A percentile compares a stretch with the other conserved stretches of the same genome.
Conservation (phyloP, 352 stramenopile species). For the Phytophthora pseudosyringae region DNA sequence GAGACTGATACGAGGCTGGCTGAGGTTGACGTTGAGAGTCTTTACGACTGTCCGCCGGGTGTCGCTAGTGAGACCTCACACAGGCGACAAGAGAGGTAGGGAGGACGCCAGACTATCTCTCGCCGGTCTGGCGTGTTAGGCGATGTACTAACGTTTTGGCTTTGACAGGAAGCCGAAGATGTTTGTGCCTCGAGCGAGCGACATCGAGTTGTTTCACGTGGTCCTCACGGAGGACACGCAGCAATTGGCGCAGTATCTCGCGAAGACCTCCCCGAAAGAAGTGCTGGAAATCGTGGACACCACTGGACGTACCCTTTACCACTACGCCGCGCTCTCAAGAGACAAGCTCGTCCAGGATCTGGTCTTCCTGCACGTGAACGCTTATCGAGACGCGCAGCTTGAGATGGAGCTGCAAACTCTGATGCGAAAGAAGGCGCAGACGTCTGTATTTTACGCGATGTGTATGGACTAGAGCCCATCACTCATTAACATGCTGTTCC, state of each 20-base stretch:
- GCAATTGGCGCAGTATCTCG: slow-evolving; percentile 31
- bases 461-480: not conserved
- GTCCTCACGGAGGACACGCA: slow-evolving; percentile 36
- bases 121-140: not conserved
- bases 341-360: slow-evolving; percentile 17
- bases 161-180: slow-evolving; percentile 28
- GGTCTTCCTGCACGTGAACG: slow-evolving; percentile 44
- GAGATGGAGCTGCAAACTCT: slow-evolving; percentile 35
- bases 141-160: not conserved
- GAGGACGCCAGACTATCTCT: slow-evolving; percentile 1
- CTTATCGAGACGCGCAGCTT: slow-evolving; percentile 34
- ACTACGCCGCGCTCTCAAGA: slow-evolving; percentile 54
- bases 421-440: slow-evolving; percentile 44
- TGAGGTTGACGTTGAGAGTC: slow-evolving; percentile 22
- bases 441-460: not conserved
- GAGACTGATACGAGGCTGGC: not conserved
- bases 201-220: slow-evolving; percentile 54
- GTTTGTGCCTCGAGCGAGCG: slow-evolving; percentile 43
- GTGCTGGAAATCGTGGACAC: slow-evolving; percentile 42
- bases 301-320: slow-evolving; percentile 43
- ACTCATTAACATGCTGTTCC: too few species aligned
- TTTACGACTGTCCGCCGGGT: slow-evolving; percentile 30
- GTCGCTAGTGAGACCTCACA: not conserved
- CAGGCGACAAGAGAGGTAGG: slow-evolving; percentile 16
- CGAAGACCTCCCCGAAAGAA: slow-evolving; percentile 33